phyloP scores from a whole-genome alignment of 352 stramenopile species.

The Phytophthora crassamura region DNA sequence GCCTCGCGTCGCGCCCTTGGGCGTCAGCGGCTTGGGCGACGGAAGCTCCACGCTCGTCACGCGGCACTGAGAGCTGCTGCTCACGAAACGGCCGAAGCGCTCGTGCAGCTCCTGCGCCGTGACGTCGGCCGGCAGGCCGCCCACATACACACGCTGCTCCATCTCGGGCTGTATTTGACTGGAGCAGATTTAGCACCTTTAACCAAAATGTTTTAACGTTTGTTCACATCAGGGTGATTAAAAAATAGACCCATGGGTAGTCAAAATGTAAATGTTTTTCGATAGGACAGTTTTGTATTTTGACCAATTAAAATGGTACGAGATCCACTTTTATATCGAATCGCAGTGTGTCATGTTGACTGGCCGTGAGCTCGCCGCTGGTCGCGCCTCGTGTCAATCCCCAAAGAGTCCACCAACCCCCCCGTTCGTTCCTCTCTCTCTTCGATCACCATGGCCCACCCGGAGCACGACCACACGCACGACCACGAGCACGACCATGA shows the following conservation, averaged over 20 bases:
- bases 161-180: constrained; percentile 9
- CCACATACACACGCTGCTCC: constrained; percentile 65
- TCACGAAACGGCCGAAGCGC: constrained; percentile 65
- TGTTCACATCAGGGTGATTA: too few relatives aligned
- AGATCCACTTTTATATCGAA: too few relatives aligned
- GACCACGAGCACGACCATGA: constrained; percentile 49
- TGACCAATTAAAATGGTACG: too few relatives aligned
- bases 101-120: constrained; percentile 60
- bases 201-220: too few relatives aligned
- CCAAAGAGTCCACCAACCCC: constrained; percentile 22
- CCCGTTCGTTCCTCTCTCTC: not conserved
- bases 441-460: constrained; percentile 49
- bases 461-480: constrained; percentile 49
- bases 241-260: too few relatives aligned
- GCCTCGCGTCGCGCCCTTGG: constrained; percentile 33
- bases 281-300: too few relatives aligned
- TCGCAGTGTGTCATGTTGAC: too few relatives aligned
- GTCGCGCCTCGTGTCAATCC: constrained; percentile 17
- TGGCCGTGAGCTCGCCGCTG: too few relatives aligned
- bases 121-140: constrained; percentile 58
- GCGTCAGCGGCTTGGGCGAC: constrained; percentile 24
- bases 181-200: constrained; percentile 8
- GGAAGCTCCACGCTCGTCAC: constrained; percentile 55
- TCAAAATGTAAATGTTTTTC: too few relatives aligned
- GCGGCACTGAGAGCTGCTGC: not conserved